Conservation (phyloP, 1,284 basidiomycete genomes). For the Moesziomyces sp. region DNA sequence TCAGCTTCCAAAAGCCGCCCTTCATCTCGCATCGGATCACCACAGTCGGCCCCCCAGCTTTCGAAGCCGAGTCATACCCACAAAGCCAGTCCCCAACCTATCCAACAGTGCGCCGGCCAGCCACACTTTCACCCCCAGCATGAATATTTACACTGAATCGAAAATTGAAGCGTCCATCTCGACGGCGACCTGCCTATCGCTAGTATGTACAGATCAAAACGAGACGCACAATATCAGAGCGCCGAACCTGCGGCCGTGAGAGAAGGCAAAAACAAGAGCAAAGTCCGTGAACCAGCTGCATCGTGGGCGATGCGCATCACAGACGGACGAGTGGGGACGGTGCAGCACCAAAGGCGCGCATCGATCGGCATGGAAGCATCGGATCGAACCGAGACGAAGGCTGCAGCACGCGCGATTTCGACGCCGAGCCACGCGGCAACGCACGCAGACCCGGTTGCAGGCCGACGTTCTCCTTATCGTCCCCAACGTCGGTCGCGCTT, state of each 20-base stretch:
- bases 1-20: too few species aligned
- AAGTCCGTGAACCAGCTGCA: background rate
- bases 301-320: conserved; percentile 4
- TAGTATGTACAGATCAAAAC: conserved; percentile 2
- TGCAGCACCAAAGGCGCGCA: conserved; percentile 12
- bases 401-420: conserved; percentile 6
- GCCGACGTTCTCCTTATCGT: conserved; percentile 15
- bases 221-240: background rate
- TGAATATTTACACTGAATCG: conserved; percentile 33
- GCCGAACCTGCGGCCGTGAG: background rate
- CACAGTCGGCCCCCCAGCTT: too few species aligned
- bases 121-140: background rate
- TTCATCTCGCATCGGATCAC: too few species aligned
- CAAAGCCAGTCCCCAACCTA: conserved; percentile 8
- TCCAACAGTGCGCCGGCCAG: conserved; percentile 24
- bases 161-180: conserved; percentile 6
- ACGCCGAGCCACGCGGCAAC: conserved; percentile 9
- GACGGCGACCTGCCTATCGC: background rate
- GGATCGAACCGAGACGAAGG: conserved; percentile 13
- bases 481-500: background rate
- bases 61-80: too few species aligned
- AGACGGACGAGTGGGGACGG: conserved; percentile 15
- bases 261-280: background rate
- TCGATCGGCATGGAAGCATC: conserved; percentile 21
- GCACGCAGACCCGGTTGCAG: background rate